Evolutionary conservation across 805 yeast genomes (phyloP), one percentile per base, ranked within the genome.

Genomic region (Clavispora carvajalis): DNA sequence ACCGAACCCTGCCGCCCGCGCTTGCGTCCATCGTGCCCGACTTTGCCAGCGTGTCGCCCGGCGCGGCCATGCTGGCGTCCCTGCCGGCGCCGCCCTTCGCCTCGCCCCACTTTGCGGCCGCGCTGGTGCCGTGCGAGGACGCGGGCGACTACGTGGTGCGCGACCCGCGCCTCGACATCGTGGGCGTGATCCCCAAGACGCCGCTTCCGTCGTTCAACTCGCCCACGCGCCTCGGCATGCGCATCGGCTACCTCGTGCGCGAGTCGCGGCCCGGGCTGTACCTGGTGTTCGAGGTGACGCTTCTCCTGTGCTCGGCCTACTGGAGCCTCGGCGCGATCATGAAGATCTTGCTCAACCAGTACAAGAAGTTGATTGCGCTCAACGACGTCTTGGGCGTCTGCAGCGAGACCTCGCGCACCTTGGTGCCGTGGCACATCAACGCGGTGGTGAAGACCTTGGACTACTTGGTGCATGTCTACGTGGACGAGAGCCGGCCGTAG

Each of bases 371-470:
- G 35, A 73, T 79, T 1, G 62, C 60, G 7, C 55, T 72, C 46
- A 63, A 63, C 37, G 69, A 65, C 37, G 52, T 67, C n/a, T 54
- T 73, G 41, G 68, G 75, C 12, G 34, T 43, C 1, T 45, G 34
- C 36, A 36, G 35, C 22, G 40, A 36, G 19, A 15, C 35, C 15
- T 23, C 28, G 19, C 23, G 37, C 21, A 63, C n/a, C 18, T 44
- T 80, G 28, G 66, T 79, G 2, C 95, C 95, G 19, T 82, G 89
- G 82, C 91, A 85, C 57, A 71, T 85, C 18, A 60, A 75, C 11
- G 80, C 88, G 0, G 93, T 85, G 9, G 69, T 76, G 22, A 82
- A 79, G 50, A 67, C 77, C 47, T 59, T 85, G 52, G 77, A 72
- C 36, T 73, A 72, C 37, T 58, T 85, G 41, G 76, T 77, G 1